Percentiles rank a stretch among this genome's conserved stretches.
Evolutionary conservation across 2,329 filamentous ascomycete genomes (phyloP).

Genomic region (Calonectria fujianensis): DNA sequence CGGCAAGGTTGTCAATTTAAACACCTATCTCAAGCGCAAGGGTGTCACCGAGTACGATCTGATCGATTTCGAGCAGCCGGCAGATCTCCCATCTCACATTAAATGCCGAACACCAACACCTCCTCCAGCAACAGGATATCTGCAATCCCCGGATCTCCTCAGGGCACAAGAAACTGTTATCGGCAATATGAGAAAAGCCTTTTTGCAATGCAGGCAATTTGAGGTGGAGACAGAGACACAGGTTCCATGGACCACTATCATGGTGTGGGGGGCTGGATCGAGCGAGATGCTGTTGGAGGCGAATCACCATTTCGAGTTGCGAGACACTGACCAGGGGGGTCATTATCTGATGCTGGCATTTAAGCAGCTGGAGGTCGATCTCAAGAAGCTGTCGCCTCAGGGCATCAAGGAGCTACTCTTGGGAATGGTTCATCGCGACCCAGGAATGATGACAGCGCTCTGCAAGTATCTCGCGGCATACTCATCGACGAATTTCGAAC

Average conservation of each 20-base stretch:
- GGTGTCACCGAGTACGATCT: slow-evolving; percentile 73
- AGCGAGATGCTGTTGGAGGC: slow-evolving; percentile 67
- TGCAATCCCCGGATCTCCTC: slow-evolving; percentile 65
- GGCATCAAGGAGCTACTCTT: slow-evolving; percentile 66
- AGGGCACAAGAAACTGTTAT: slow-evolving; percentile 66
- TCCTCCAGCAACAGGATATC: slow-evolving; percentile 64
- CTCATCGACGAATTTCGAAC: slow-evolving; percentile 65
- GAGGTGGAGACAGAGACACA: slow-evolving; percentile 62
- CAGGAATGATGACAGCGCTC: slow-evolving; percentile 67
- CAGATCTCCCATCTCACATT: slow-evolving; percentile 65
- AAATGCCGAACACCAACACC: slow-evolving; percentile 68
- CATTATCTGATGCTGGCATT: slow-evolving; percentile 65
- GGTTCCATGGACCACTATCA: slow-evolving; percentile 64
- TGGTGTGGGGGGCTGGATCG: slow-evolving; percentile 66
- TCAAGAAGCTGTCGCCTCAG: slow-evolving; percentile 65
- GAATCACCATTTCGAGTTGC: slow-evolving; percentile 65
- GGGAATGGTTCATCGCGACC: slow-evolving; percentile 66
- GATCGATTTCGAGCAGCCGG: slow-evolving; percentile 66
- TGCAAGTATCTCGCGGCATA: slow-evolving; percentile 68
- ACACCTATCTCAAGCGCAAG: slow-evolving; percentile 72
- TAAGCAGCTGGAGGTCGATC: slow-evolving; percentile 64
- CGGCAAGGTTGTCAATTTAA: slow-evolving; percentile 70
- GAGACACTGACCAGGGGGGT: slow-evolving; percentile 63
- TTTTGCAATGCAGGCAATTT: slow-evolving; percentile 66
- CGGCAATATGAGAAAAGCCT: slow-evolving; percentile 66